Base-by-base conservation (phyloP, 2,329 filamentous ascomycete genomes). In the Sphaceloma murrayae region DNA sequence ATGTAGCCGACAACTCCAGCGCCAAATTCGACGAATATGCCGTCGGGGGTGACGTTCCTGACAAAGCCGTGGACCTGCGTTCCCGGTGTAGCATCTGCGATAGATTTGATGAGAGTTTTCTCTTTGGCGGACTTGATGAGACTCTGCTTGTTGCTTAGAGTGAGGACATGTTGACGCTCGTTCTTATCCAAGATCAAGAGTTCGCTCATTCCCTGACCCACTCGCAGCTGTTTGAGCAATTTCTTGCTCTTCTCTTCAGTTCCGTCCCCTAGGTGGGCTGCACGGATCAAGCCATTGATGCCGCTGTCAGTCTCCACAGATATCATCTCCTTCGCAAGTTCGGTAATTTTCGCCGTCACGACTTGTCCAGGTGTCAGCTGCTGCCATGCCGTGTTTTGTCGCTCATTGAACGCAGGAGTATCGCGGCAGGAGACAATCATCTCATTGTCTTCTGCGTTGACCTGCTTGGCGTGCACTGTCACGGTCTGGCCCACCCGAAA, bases 381-480 rank as follows among this genome's bases (percentile, higher is more conserved):
- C 56, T 83, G 79, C 54, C 94, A 77, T 1, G 82, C 82, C 31
- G 67, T 65, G 48, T 77, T 75, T 57, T 91, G 85, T 56, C 84
- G 82, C 29, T 85, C 79, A 7, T 83, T 82, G 55, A 91, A 85
- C 0, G 77, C 77, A 18, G 80, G 77, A 6, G 85, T 84, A 53
- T 94, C 87, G 63, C 94, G 94, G 72, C 91, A 98, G 14, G 89
- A 94, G 3, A 98, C 84, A 27, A 85, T 77, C 52, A 98, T 75
- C 52, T 82, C 80, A 49, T 74, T 72, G 29, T 75, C 69, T 46
- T 82, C 77, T 1, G 78, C 68, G 53, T 94, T 79, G 39, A 95
- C 78, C 39, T 81, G 83, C 24, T 94, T 64, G n/a, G 93, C 78
- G 56, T 89, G 85, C 14, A 95, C 84, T 56, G 78, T 93, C 52